Percentiles rank a stretch among this genome's conserved stretches.
Conservation (phyloP, 2,329 filamentous ascomycete species). For the Phialophora chinensis region DNA sequence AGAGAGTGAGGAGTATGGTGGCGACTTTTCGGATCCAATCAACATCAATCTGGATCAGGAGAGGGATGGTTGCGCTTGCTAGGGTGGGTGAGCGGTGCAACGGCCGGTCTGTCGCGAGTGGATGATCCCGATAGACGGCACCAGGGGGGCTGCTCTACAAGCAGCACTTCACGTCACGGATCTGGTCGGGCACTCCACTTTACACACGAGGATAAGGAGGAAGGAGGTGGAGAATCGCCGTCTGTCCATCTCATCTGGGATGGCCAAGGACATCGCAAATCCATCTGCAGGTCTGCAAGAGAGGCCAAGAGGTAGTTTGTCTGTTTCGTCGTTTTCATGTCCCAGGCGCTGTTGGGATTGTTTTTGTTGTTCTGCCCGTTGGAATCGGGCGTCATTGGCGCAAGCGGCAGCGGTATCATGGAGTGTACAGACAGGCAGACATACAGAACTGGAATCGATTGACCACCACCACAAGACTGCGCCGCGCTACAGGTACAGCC, state of each 20-base stretch:
- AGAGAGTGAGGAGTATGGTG: conserved; percentile 96
- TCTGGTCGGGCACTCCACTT: not conserved
- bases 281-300: not conserved
- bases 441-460: not conserved
- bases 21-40: conserved; percentile 96
- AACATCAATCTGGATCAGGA: conserved; percentile 97
- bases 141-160: not conserved
- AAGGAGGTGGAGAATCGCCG: not conserved
- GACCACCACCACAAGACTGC: not conserved
- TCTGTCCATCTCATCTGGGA: not conserved
- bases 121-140: not conserved
- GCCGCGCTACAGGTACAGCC: too few species aligned
- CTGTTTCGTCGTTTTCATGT: not conserved
- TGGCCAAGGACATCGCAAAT: not conserved
- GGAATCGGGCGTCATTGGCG: not conserved
- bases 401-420: not conserved
- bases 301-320: not conserved
- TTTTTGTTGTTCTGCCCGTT: not conserved
- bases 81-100: conserved; percentile 43
- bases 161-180: not conserved
- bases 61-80: conserved; percentile 92
- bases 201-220: not conserved
- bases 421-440: not conserved
- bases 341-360: not conserved
- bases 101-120: not conserved